These are phyloP conservation scores for Solanum rostratum DNA, from an alignment of 257 asterid genomes.

Conservation along the genomic window DNA sequence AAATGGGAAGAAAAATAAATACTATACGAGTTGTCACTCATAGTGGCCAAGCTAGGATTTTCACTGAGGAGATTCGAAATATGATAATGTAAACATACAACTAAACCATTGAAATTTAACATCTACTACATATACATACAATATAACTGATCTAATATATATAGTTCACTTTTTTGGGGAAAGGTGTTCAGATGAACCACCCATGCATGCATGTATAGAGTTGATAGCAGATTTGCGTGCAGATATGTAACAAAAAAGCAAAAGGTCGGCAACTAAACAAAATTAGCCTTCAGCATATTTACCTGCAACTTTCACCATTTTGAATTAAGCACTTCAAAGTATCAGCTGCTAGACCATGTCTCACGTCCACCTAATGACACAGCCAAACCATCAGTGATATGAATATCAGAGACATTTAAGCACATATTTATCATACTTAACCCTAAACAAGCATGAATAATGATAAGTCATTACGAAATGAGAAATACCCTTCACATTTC, in stretches of 20 bases:
- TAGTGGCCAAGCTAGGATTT: not conserved
- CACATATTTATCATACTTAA: not conserved
- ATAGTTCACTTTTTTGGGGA: not conserved
- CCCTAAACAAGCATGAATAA: not conserved
- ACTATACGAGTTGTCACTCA: not conserved
- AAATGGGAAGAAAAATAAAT: not conserved
- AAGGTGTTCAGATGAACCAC: not conserved
- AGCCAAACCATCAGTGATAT: not conserved
- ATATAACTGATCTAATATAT: not conserved
- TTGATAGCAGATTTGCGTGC: not conserved
- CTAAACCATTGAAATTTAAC: not conserved
- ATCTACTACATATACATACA: not conserved
- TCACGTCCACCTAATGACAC: slow-evolving; percentile 48
- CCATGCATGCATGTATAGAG: not conserved
- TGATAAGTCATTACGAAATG: not conserved
- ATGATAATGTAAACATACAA: not conserved
- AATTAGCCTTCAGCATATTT: not conserved
- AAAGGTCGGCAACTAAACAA: not conserved
- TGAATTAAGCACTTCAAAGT: slow-evolving; percentile 60
- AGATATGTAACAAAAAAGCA: not conserved
- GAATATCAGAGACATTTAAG: not conserved
- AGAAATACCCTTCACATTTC: not conserved
- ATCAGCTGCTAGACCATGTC: slow-evolving; percentile 73
- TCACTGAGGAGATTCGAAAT: not conserved
- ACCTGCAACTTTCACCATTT: slow-evolving; percentile 77